Evolutionary conservation across 1,139 yeast species (phyloP), one percentile per base, ranked within the genome.

Genomic region (Suzukiozyma palmioleophila): DNA sequence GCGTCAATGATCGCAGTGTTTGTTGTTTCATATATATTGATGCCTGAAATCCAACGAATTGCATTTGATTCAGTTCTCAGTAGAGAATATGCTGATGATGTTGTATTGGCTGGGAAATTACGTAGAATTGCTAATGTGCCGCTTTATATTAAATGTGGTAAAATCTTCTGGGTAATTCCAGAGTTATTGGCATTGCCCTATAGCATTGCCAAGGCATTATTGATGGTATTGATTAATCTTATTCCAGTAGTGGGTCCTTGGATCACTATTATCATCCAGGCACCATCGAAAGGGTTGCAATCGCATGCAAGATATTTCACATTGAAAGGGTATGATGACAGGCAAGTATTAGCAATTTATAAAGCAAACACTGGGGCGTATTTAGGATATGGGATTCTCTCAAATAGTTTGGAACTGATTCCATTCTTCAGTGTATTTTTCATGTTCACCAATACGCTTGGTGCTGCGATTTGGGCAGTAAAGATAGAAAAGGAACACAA

Each of bases 381-480:
- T 44, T 51, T 61, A 44, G 73, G 67, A 5, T 84, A 80, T 54
- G 94, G 94, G 0, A 48, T 81, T 9, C 63, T 73, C 8, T 78
- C 87, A 0, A 71, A 78, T 21, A 48, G 74, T 3, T 60, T 84
- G 21, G 90, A 83, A 51, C 59, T 73, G 42, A 62, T 82, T 10
- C 94, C 94, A 1, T 47, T 82, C 15, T 40, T 81, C 0, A 82
- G 82, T 26, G 60, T 81, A 13, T 62, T 81, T 34, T 82, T 84
- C 52, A 66, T 75, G 49, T 83, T 81, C 52, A 81, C 92, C 9
- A 79, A 82, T 54, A 75, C 77, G 5, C 65, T 78, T 3, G 92
- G 88, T 2, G 87, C 86, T 3, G 89, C 90, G 0, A 60, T 84
- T 30, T 84, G 92, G 92, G 87, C 73, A 0, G 66, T 65, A 10